Conservation (phyloP, 345 rosid species). For the Arabidopsis suecica region DNA sequence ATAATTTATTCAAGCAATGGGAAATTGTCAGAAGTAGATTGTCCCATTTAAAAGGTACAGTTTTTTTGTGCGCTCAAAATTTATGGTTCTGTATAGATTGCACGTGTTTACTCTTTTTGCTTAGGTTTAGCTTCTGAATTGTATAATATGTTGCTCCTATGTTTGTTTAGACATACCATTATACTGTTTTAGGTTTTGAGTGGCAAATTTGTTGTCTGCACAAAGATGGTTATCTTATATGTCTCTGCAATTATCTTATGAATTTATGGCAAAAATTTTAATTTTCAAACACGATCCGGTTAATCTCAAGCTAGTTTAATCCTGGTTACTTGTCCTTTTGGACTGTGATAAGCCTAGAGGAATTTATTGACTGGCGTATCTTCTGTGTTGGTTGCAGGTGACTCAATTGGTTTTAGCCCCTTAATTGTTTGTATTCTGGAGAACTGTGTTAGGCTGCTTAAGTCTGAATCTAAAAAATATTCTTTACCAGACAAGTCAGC, state of each 20-base stretch:
- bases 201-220: too few relatives aligned
- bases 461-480: conserved; percentile 64
- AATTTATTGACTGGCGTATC: conserved; percentile 29
- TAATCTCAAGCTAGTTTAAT: conserved; percentile 9
- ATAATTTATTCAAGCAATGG: conserved; percentile 80
- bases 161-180: too few relatives aligned
- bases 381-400: conserved; percentile 63
- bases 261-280: neutral
- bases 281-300: neutral
- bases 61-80: conserved; percentile 28
- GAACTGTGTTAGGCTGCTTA: conserved; percentile 76
- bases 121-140: too few relatives aligned
- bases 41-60: conserved; percentile 53
- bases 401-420: conserved; percentile 78
- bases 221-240: too few relatives aligned
- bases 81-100: conserved; percentile 8
- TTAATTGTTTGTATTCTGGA: conserved; percentile 67
- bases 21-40: conserved; percentile 56
- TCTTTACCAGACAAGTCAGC: conserved; percentile 73
- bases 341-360: conserved; percentile 26
- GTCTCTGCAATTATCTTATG: too few relatives aligned
- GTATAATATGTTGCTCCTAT: too few relatives aligned
- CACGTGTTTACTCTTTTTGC: too few relatives aligned
- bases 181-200: too few relatives aligned
- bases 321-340: conserved; percentile 10